Base-by-base conservation (phyloP, 352 stramenopile species). In the Pythium pyrilobum region DNA sequence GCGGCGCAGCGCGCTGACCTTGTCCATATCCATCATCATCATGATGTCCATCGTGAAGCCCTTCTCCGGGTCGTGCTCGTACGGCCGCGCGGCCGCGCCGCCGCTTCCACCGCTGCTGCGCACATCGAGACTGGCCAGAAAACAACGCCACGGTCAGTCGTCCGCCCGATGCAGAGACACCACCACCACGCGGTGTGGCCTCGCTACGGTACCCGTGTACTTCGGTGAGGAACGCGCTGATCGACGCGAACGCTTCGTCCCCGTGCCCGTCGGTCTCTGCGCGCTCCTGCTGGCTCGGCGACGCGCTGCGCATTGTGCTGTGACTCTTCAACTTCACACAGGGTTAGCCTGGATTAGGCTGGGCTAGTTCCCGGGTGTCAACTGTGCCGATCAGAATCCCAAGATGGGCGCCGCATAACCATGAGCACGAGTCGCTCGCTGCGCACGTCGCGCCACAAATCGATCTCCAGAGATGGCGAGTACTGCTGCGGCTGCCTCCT, bases 1-100 rank as follows among this genome's bases (percentile, higher is more conserved):
- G 32, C 75, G 72, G 33, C 81, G 79, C 48, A 96, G 62, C n/a
- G 71, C 74, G 42, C 72, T 87, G 23, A 96, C 81, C 56, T 96
- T 96, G 32, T 89, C 77, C 66, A 88, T 92, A 65, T 95, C 81
- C 69, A 95, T 85, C 67, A 90, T 87, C 83, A 94, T 94, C 87
- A 95, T 95, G 65, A 95, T 95, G 66, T 96, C 87, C 71, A 89
- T 87, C n/a, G 81, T 89, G 52, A 94, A 92, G 20, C 78, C 82
- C 36, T 89, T 89, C 45, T 94, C 79, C 3, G 77, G 80, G 33
- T 91, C 80, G 41, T 83, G 63, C 38, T 88, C 77, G 64, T 91
- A 91, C 42, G 75, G 72, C 12, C 74, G 60, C 28, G 24, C 12
- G 24, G 12, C 27, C 11, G 36, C 48, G 18, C 27, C 9, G 12